phyloP scores from a whole-genome alignment of 2,329 filamentous ascomycete genomes.

The Fusarium xyrophilum region DNA sequence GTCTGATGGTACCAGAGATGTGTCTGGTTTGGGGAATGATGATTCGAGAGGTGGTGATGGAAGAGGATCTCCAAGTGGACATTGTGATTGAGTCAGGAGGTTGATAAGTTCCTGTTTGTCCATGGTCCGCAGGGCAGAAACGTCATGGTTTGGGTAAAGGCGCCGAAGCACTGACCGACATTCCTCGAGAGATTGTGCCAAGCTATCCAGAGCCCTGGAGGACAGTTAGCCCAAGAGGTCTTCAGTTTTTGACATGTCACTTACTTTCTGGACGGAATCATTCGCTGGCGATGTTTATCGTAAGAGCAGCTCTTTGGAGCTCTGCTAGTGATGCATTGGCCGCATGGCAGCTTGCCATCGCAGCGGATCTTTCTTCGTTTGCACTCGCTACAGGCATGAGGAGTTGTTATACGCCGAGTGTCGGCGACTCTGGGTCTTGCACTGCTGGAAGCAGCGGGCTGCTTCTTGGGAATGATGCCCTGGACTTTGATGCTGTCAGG shows the following conservation, averaged over 20 bases:
- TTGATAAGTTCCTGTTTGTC: slow-evolving; percentile 66
- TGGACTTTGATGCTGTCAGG: slow-evolving; percentile 50
- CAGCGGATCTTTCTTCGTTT: slow-evolving; percentile 84
- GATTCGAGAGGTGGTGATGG: slow-evolving; percentile 62
- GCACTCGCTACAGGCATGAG: slow-evolving; percentile 76
- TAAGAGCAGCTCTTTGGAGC: slow-evolving; percentile 81
- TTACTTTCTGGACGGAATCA: slow-evolving; percentile 80
- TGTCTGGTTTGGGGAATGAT: slow-evolving; percentile 56
- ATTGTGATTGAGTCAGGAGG: slow-evolving; percentile 58
- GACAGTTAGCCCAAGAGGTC: slow-evolving; percentile 10
- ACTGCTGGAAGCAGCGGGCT: slow-evolving; percentile 47
- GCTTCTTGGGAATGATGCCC: slow-evolving; percentile 60
- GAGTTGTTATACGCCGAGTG: slow-evolving; percentile 61
- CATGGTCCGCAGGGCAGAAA: slow-evolving; percentile 59
- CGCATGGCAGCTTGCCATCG: slow-evolving; percentile 81
- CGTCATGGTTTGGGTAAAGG: slow-evolving; percentile 65
- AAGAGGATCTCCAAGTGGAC: slow-evolving; percentile 53
- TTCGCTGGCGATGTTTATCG: slow-evolving; percentile 78
- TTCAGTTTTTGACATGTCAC: slow-evolving; percentile 40
- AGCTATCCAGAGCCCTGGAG: slow-evolving; percentile 64
- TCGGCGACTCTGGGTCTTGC: slow-evolving; percentile 50
- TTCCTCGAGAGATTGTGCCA: slow-evolving; percentile 71
- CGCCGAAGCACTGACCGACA: slow-evolving; percentile 54
- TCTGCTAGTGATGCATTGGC: slow-evolving; percentile 82
- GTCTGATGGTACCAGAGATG: slow-evolving; percentile 46